Evolutionary conservation across 2,329 filamentous ascomycete species (phyloP).

Genomic region (Phyllosticta citrichinensis): DNA sequence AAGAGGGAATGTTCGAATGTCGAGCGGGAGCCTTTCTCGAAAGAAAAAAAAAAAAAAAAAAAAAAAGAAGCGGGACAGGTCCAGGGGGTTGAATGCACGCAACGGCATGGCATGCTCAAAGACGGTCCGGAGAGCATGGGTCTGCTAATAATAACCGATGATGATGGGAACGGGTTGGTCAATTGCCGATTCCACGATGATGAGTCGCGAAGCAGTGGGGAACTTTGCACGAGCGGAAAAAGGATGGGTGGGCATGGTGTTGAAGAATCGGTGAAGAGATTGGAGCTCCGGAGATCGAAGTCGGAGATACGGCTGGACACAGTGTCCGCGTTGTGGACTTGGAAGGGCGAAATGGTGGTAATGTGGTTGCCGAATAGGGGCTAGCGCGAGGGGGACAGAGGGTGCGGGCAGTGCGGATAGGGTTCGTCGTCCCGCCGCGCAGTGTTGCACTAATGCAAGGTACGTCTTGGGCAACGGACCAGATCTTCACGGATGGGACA

Average conservation of each 20-base stretch:
- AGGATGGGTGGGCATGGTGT: background rate
- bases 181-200: background rate
- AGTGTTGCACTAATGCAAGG: background rate
- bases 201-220: background rate
- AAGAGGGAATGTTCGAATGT: background rate
- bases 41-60: background rate
- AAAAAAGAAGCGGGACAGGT: background rate
- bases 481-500: background rate
- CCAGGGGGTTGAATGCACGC: background rate
- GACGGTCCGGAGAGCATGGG: background rate
- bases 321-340: background rate
- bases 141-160: background rate
- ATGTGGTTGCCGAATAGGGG: background rate
- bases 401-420: background rate
- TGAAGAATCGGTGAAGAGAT: background rate
- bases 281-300: background rate
- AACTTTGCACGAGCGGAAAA: background rate
- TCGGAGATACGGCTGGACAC: background rate
- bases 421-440: background rate
- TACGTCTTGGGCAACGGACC: background rate
- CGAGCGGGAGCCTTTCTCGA: background rate
- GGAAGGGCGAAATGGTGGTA: background rate
- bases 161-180: background rate
- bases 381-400: background rate
- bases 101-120: background rate